Conservation (phyloP, 345 rosid genomes). For the Draba incana region DNA sequence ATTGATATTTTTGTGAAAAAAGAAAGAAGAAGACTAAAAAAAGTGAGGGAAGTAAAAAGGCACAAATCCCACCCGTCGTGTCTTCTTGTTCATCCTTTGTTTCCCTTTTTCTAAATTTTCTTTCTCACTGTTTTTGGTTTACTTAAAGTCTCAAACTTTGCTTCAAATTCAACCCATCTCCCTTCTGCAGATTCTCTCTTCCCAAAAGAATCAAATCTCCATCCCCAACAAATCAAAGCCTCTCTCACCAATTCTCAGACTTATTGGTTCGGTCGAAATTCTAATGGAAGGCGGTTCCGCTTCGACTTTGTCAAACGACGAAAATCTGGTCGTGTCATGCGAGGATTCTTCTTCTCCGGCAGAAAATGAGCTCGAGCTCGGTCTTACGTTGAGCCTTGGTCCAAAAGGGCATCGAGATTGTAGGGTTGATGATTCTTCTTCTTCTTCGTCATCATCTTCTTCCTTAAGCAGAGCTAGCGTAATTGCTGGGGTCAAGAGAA, state of each 20-base stretch:
- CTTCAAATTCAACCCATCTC: constrained; percentile 44
- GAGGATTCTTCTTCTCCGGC: constrained; percentile 79
- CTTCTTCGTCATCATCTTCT: constrained; percentile 56
- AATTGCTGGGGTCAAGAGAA: constrained; percentile 62
- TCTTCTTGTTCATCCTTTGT: constrained; percentile 47
- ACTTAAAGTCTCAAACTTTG: constrained; percentile 48
- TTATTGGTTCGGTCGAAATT: not conserved
- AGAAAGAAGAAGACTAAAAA: not conserved
- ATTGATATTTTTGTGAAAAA: constrained; percentile 25
- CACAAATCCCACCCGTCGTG: constrained; percentile 46
- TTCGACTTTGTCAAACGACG: constrained; percentile 67
- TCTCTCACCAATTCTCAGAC: constrained; percentile 10
- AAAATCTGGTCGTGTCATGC: constrained; percentile 56
- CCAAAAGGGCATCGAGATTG: constrained; percentile 43
- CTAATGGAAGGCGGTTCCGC: constrained; percentile 47
- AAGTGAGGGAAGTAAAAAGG: constrained; percentile 26
- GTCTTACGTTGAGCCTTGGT: constrained; percentile 67
- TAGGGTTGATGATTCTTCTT: constrained; percentile 59
- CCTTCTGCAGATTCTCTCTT: constrained; percentile 1
- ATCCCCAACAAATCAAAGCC: constrained; percentile 22
- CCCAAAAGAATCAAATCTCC: constrained; percentile 14
- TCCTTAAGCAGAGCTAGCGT: constrained; percentile 55
- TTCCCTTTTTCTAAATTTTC: constrained; percentile 25
- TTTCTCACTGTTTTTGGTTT: constrained; percentile 43
- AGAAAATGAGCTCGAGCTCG: constrained; percentile 62